Evolutionary conservation across 2,329 filamentous ascomycete species (phyloP).

Genomic region (Curvularia sp.): DNA sequence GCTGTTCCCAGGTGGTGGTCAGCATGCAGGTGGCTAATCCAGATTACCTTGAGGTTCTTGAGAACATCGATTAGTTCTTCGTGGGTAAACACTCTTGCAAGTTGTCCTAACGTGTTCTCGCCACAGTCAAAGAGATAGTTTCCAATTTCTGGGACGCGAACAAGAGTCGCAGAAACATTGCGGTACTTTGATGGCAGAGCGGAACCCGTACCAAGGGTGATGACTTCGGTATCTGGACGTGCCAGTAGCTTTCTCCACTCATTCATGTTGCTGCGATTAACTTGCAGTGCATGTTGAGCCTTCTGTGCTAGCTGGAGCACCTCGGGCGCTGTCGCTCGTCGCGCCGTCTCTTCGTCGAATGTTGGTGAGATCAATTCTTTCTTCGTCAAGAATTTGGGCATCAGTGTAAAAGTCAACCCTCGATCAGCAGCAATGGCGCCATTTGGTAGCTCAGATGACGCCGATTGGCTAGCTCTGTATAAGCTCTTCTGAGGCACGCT

Average conservation of each 20-base stretch:
- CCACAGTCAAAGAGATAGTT: conserved; percentile 90
- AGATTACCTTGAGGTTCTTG: conserved; percentile 79
- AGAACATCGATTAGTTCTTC: conserved; percentile 73
- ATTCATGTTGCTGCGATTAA: conserved; percentile 56
- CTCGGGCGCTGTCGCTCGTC: conserved; percentile 52
- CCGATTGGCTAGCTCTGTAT: conserved; percentile 12
- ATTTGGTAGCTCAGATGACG: conserved; percentile 19
- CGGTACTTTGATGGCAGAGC: conserved; percentile 90
- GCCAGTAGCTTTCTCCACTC: conserved; percentile 71
- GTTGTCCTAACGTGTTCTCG: conserved; percentile 88
- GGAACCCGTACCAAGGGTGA: conserved; percentile 89
- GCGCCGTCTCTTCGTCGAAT: conserved; percentile 57
- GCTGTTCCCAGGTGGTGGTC: conserved; percentile 91
- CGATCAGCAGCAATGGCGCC: conserved; percentile 46
- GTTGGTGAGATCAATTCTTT: conserved; percentile 34
- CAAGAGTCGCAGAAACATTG: conserved; percentile 88
- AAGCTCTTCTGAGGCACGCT: conserved; percentile 49
- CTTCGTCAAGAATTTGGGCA: conserved; percentile 54
- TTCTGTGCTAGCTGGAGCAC: conserved; percentile 62
- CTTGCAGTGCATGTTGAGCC: conserved; percentile 48
- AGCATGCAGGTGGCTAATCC: conserved; percentile 94
- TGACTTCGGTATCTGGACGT: conserved; percentile 78
- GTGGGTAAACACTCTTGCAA: conserved; percentile 74
- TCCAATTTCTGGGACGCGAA: conserved; percentile 84
- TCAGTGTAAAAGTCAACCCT: conserved; percentile 54